These are phyloP conservation scores for Cymbopogon citratus DNA, from an alignment of 176 grass and related monocot genomes.

Conservation along the genomic window DNA sequence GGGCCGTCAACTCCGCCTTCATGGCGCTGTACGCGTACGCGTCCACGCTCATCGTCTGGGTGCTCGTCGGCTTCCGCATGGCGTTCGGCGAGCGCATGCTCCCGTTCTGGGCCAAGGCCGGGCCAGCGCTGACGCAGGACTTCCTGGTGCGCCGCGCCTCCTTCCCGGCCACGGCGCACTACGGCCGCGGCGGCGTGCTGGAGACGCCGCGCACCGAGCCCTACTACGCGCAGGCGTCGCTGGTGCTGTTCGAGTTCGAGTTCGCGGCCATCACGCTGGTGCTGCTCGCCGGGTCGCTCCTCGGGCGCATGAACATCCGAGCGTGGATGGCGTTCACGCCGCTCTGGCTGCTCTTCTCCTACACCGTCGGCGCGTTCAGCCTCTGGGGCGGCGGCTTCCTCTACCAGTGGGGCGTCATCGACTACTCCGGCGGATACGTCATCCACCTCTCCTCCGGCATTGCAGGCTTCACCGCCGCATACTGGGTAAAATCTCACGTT, in stretches of 20 bases:
- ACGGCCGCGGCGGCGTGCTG: constrained; percentile 31
- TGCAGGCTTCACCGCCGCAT: constrained; percentile 75
- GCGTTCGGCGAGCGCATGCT: constrained; percentile 65
- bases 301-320: constrained; percentile 78
- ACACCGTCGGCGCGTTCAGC: constrained; percentile 69
- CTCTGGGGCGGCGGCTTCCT: constrained; percentile 84
- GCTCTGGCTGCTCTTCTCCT: constrained; percentile 64
- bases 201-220: constrained; percentile 43
- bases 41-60: constrained; percentile 68
- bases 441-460: constrained; percentile 84
- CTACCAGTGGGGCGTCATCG: constrained; percentile 76
- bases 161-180: constrained; percentile 51
- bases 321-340: constrained; percentile 80
- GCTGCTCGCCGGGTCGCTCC: constrained; percentile 65
- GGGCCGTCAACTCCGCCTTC: constrained; percentile 80
- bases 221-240: constrained; percentile 61
- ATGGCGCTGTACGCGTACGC: constrained; percentile 82
- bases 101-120: constrained; percentile 74
- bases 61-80: constrained; percentile 69
- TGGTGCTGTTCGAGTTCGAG: constrained; percentile 76
- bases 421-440: constrained; percentile 92
- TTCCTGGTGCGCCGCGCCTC: constrained; percentile 44
- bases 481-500: constrained; percentile 44
- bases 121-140: constrained; percentile 35
- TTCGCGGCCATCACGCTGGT: constrained; percentile 64